Base-by-base conservation (phyloP, 257 asterid species). In the Perilla frutescens region DNA sequence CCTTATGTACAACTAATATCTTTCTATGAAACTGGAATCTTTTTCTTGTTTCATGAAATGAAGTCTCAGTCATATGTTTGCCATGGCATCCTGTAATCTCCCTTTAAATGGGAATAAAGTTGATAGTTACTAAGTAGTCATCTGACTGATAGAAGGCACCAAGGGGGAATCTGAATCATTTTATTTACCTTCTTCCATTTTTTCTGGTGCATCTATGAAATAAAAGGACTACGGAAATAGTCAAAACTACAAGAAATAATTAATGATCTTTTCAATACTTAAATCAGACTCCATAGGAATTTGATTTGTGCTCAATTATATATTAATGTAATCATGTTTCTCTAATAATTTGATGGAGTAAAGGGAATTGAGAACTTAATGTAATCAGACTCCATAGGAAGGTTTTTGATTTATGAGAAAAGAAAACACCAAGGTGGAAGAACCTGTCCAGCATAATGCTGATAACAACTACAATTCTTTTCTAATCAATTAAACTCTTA, bases 21-120 rank as follows among this genome's bases (percentile, higher is more conserved):
- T 26, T 43, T 44, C 15, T 3, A 26, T 41, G 36, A 45, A 64
- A 26, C 43, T 47, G 15, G 14, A n/a, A 6, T 34, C n/a, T 32
- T 59, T 57, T 15, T 70, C 45, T 7, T 31, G 47, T 70, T 70
- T 50, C 32, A 43, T 56, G 41, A 68, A 69, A 39, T 40, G 32
- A 56, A 56, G 57, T 26, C 43, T 43, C 15, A 43, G 39, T 43
- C 40, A 34, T 50, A 4, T 53, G 43, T 53, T 68, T 50, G 48
- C 14, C 62, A 26, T 29, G 13, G 14, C 37, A 66, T n/a, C 43
- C 11, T 32, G 7, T 34, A 13, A 39, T 48, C 4, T 29, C 44
- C 2, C 31, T 8, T 40, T 39, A 39, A 49, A 32, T 13, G 7
- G 29, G 44, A 34, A 47, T 15, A 10, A 48, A 66, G 59, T 48